A percentile compares a stretch with the other conserved stretches of the same genome.
Evolutionary conservation across 306 rosid species (phyloP).

Genomic region (Bauhinia variegata): DNA sequence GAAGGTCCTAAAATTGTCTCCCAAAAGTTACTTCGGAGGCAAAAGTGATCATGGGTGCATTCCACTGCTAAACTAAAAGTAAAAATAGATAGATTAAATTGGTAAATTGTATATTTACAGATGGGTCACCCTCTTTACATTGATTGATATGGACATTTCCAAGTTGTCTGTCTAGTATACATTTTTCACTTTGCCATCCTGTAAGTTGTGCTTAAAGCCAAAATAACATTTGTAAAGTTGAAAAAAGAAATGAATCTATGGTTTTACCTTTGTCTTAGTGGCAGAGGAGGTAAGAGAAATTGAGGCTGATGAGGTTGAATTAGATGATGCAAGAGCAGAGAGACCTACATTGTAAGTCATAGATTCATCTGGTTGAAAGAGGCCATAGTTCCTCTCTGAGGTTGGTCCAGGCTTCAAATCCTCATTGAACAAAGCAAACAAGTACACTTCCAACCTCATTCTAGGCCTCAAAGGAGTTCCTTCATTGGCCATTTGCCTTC

Average conservation of each 20-base stretch:
- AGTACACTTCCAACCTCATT: conserved; percentile 76
- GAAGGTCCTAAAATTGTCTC: no score
- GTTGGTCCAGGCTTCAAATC: conserved; percentile 95
- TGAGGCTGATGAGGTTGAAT: conserved; percentile 66
- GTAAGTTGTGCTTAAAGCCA: not conserved
- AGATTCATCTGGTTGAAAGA: conserved; percentile 85
- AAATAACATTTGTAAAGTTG: conserved; percentile 1
- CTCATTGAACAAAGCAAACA: conserved; percentile 93
- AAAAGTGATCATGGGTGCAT: no score
- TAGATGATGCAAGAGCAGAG: conserved; percentile 55
- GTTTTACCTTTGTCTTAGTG: conserved; percentile 65
- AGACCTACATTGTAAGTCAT: conserved; percentile 83
- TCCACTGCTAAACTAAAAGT: no score
- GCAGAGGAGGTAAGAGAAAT: conserved; percentile 70
- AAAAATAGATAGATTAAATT: not conserved
- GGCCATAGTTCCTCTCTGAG: conserved; percentile 91
- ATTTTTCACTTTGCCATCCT: conserved; percentile 9
- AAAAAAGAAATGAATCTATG: conserved; percentile 17
- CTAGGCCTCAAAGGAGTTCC: conserved; percentile 90
- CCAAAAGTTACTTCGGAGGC: no score
- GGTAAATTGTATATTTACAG: conserved; percentile 23
- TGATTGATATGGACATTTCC: conserved; percentile 20
- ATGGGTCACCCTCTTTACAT: conserved; percentile 1
- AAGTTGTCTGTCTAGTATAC: not conserved
- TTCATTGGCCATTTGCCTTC: conserved; percentile 77